A percentile compares a stretch with the other conserved stretches of the same genome.
phyloP scores from a whole-genome alignment of 257 asterid genomes.

The Verbena officinalis region DNA sequence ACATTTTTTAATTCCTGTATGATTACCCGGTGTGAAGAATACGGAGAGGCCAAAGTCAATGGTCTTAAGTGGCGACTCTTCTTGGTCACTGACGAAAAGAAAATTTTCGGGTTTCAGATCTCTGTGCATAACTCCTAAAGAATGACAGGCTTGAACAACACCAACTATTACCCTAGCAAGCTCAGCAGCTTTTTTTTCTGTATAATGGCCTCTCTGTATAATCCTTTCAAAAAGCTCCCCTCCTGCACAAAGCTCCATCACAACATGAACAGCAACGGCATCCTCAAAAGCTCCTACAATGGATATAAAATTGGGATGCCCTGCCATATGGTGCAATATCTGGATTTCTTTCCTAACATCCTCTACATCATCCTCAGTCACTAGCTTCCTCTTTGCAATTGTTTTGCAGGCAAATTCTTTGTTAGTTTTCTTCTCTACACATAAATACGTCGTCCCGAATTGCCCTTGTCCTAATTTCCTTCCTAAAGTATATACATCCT shows the following conservation, averaged over 20 bases:
- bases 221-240: conserved; percentile 61
- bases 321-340: conserved; percentile 58
- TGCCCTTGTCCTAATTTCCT: conserved; percentile 55
- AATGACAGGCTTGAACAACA: conserved; percentile 55
- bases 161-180: conserved; percentile 51
- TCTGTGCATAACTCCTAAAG: conserved; percentile 53
- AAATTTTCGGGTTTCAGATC: conserved; percentile 56
- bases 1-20: neutral
- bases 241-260: conserved; percentile 55
- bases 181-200: conserved; percentile 52
- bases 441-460: conserved; percentile 52
- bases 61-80: conserved; percentile 47
- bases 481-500: conserved; percentile 41
- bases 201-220: conserved; percentile 52
- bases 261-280: conserved; percentile 49
- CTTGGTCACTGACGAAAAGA: conserved; percentile 44
- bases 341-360: conserved; percentile 60
- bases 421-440: conserved; percentile 44
- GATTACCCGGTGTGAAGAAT: conserved; percentile 52
- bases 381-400: conserved; percentile 50
- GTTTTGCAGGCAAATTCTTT: conserved; percentile 52
- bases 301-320: conserved; percentile 50
- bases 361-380: conserved; percentile 53
- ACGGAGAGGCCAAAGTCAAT: conserved; percentile 53
- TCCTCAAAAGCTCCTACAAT: conserved; percentile 54